Evolutionary conservation across 2,329 filamentous ascomycete species (phyloP).

Genomic region (Ophiostoma novo-ulmi): DNA sequence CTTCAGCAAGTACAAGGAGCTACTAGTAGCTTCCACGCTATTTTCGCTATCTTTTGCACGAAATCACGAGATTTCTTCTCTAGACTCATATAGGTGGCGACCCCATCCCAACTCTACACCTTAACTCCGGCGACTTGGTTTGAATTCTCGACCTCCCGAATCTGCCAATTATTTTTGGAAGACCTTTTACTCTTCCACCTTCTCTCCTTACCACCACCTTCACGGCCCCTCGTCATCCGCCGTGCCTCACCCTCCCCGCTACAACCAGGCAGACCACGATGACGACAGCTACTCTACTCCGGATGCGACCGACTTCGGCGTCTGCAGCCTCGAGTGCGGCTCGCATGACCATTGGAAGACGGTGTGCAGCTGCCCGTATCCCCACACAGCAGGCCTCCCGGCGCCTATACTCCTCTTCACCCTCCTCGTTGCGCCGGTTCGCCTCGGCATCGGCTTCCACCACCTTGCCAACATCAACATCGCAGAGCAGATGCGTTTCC

Average conservation of each 20-base stretch:
- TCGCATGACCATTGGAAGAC: slow-evolving; percentile 17
- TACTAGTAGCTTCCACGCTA: slow-evolving; percentile 13
- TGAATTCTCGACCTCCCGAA: not conserved
- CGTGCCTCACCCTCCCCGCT: slow-evolving; percentile 1
- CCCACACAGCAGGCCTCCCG: slow-evolving; percentile 17
- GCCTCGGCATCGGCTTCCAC: slow-evolving; percentile 6
- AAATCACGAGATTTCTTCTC: slow-evolving; percentile 19
- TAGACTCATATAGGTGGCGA: slow-evolving; percentile 12
- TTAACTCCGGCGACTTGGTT: not conserved
- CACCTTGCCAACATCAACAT: not conserved
- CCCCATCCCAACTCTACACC: not conserved
- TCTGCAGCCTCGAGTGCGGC: slow-evolving; percentile 12
- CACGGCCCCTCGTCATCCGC: slow-evolving; percentile 20
- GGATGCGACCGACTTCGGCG: slow-evolving; percentile 22
- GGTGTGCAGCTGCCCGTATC: slow-evolving; percentile 10
- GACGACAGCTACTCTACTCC: slow-evolving; percentile 22
- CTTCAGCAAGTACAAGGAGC: not conserved
- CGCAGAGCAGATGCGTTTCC: slow-evolving; percentile 3
- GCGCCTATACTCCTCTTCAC: slow-evolving; percentile 31
- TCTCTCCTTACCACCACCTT: not conserved
- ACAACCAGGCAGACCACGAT: slow-evolving; percentile 16
- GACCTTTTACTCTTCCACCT: not conserved
- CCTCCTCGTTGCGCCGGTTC: slow-evolving; percentile 26
- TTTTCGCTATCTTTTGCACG: slow-evolving; percentile 18
- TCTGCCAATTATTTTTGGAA: not conserved